These are phyloP conservation scores for Ploettnerulaceae sp. DNA, from an alignment of 2,329 filamentous ascomycete species.

Conservation along the genomic window DNA sequence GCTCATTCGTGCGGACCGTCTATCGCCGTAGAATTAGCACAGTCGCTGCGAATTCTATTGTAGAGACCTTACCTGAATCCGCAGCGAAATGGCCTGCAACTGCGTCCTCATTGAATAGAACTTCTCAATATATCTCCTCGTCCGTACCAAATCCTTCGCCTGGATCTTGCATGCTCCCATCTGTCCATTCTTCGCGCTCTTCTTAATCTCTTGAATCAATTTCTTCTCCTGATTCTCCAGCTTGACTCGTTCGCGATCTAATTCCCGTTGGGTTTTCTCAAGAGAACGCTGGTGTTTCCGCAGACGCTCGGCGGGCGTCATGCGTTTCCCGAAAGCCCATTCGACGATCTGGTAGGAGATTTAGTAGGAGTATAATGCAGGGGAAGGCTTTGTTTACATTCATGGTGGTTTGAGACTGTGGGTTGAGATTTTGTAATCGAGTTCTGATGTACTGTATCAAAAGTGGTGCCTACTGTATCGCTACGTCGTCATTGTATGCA, in stretches of 20 bases:
- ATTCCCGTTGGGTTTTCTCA: slow-evolving; percentile 93
- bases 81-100: slow-evolving; percentile 88
- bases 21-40: slow-evolving; percentile 35
- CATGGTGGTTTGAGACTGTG: slow-evolving; percentile 35
- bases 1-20: slow-evolving; percentile 97
- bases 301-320: slow-evolving; percentile 89
- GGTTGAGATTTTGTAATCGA: not conserved
- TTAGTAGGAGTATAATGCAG: slow-evolving; percentile 2
- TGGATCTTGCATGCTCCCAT: slow-evolving; percentile 99
- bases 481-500: slow-evolving; percentile 16
- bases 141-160: slow-evolving; percentile 92
- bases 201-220: slow-evolving; percentile 91
- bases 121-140: slow-evolving; percentile 91
- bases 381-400: slow-evolving; percentile 44
- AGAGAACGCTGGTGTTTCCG: slow-evolving; percentile 94
- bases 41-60: not conserved
- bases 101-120: slow-evolving; percentile 98
- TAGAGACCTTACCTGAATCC: slow-evolving; percentile 68
- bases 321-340: slow-evolving; percentile 99
- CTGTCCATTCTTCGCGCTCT: slow-evolving; percentile 95
- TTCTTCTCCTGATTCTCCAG: slow-evolving; percentile 99
- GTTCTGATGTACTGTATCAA: not conserved
- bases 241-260: slow-evolving; percentile 92
- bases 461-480: slow-evolving; percentile 16
- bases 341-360: slow-evolving; percentile 70